phyloP scores from a whole-genome alignment of 257 asterid species.

The Solanum etuberosum region DNA sequence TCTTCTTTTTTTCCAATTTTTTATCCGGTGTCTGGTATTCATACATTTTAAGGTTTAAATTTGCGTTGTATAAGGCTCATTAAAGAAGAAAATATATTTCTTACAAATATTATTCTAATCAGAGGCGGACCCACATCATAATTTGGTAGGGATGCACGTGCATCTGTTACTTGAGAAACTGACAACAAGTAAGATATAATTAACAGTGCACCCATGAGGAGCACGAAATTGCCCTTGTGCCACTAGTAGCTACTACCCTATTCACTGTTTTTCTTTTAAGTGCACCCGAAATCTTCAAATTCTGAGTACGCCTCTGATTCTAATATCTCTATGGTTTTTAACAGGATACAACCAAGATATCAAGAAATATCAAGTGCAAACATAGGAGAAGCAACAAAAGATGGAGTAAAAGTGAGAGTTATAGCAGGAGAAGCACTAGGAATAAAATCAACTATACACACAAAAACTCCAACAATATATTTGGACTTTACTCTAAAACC shows the following conservation, averaged over 20 bases:
- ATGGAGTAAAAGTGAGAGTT: slow-evolving; percentile 57
- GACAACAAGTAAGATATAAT: background rate
- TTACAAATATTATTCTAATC: too few species aligned
- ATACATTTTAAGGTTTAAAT: too few species aligned
- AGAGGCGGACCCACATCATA: rapidly evolving
- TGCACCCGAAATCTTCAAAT: rapidly evolving
- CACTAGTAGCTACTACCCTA: background rate
- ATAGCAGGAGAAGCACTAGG: slow-evolving; percentile 83
- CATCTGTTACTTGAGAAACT: background rate
- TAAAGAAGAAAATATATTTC: too few species aligned
- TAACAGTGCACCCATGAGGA: background rate
- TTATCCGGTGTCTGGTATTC: too few species aligned
- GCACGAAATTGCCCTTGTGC: too few species aligned
- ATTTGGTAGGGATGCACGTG: rapidly evolving
- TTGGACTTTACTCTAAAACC: slow-evolving; percentile 69
- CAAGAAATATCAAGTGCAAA: slow-evolving; percentile 64
- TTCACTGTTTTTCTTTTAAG: too few species aligned
- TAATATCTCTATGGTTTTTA: background rate
- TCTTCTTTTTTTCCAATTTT: background rate
- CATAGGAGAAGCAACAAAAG: slow-evolving; percentile 43
- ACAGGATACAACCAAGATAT: slow-evolving; percentile 75
- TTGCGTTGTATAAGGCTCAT: background rate
- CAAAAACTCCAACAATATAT: slow-evolving; percentile 81
- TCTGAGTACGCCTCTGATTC: rapidly evolving
- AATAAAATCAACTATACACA: slow-evolving; percentile 43